These are phyloP conservation scores for Anastatica hierochuntica DNA, from an alignment of 345 rosid species.

Conservation along the genomic window DNA sequence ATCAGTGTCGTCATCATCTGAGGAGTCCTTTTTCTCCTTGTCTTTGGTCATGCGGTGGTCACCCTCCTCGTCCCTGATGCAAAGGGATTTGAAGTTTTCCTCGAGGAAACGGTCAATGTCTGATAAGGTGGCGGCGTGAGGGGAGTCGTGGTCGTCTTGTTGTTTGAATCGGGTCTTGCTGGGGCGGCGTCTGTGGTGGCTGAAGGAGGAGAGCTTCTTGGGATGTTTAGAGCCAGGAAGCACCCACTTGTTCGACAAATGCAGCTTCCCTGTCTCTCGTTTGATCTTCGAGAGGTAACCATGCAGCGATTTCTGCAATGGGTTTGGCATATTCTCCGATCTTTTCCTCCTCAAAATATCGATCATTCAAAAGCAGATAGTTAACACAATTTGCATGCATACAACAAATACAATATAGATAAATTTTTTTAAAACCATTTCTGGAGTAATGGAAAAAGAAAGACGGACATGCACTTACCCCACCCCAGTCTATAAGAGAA, in stretches of 20 bases:
- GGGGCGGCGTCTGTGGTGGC: constrained; percentile 2
- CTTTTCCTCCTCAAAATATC: no score
- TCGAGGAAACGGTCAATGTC: constrained; percentile 74
- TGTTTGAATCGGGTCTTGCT: constrained; percentile 1
- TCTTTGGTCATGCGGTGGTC: not conserved
- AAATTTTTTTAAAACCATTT: no score
- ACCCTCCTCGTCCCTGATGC: constrained; percentile 30
- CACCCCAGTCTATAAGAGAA: no score
- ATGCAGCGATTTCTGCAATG: constrained; percentile 50
- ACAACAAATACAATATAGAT: no score
- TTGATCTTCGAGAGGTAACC: constrained; percentile 57
- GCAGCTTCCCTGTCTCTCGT: constrained; percentile 29
- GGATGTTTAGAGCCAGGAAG: constrained; percentile 49
- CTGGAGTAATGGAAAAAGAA: no score
- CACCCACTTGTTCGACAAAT: constrained; percentile 37
- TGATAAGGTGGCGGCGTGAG: constrained; percentile 51
- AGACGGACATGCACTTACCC: no score
- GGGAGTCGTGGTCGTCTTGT: not conserved
- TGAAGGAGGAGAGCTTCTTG: constrained; percentile 46
- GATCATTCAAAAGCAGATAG: no score
- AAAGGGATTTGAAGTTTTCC: constrained; percentile 82
- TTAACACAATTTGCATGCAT: no score
- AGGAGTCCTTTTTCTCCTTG: constrained; percentile 10
- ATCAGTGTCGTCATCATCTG: no score
- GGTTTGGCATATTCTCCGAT: constrained; percentile 32